Conservation (phyloP, 345 rosid genomes). For the Rhodomyrtus tomentosa region DNA sequence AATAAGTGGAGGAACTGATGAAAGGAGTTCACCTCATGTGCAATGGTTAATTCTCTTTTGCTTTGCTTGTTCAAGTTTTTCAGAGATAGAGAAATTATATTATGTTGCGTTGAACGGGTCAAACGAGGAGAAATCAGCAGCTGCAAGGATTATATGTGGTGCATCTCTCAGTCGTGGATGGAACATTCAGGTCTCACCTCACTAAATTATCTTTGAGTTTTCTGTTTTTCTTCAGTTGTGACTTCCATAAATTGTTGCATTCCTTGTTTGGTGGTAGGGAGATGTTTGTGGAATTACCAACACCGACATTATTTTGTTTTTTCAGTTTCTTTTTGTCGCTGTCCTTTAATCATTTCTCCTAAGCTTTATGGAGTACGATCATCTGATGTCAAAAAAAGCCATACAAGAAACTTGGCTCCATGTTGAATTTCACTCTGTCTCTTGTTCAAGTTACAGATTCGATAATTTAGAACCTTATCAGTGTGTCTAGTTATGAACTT, state of each 20-base stretch:
- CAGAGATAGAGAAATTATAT: slow-evolving; percentile 47
- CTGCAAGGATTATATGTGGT: slow-evolving; percentile 59
- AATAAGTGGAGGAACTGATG: background rate
- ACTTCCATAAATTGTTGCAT: background rate
- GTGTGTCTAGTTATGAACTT: background rate
- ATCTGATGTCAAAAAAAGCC: background rate
- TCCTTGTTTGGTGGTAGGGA: background rate
- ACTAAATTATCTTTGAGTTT: background rate
- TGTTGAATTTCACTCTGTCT: background rate
- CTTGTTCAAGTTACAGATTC: background rate
- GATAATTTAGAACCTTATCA: background rate
- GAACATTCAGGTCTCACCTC: slow-evolving; percentile 52
- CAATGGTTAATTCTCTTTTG: background rate
- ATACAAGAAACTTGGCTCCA: background rate
- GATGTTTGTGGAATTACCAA: background rate
- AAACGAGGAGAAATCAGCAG: slow-evolving; percentile 37
- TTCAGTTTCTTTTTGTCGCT: background rate
- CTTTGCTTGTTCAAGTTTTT: slow-evolving; percentile 29
- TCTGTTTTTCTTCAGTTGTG: background rate
- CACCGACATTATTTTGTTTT: background rate
- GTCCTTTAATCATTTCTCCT: background rate
- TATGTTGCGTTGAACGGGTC: slow-evolving; percentile 48
- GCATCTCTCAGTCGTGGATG: slow-evolving; percentile 55
- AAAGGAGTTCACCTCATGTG: background rate
- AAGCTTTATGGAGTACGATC: background rate